These are phyloP conservation scores for Boletus eberwhitei DNA, from an alignment of 768 basidiomycete species.

Conservation along the genomic window DNA sequence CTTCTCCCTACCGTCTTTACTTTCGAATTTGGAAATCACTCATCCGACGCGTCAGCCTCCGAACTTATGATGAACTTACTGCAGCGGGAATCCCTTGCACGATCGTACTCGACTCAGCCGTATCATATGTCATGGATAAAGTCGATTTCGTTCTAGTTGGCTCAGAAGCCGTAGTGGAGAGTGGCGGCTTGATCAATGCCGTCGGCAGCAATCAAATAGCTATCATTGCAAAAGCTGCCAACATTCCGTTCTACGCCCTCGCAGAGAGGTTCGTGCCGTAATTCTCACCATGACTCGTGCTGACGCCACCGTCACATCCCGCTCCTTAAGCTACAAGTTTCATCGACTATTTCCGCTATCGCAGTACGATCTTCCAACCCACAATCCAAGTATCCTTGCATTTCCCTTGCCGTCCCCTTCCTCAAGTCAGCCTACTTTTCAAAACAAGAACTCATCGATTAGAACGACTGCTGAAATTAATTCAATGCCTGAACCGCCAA, in stretches of 20 bases:
- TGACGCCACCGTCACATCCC: slow-evolving; percentile 23
- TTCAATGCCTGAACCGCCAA: slow-evolving; percentile 5
- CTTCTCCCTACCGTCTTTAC: slow-evolving; percentile 1
- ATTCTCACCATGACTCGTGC: slow-evolving; percentile 15
- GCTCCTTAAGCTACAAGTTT: slow-evolving; percentile 81
- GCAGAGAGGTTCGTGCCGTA: slow-evolving; percentile 70
- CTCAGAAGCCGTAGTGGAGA: slow-evolving; percentile 97
- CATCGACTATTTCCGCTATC: slow-evolving; percentile 93
- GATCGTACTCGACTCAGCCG: slow-evolving; percentile 92
- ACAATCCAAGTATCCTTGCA: slow-evolving; percentile 71
- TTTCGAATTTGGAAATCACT: slow-evolving; percentile 6
- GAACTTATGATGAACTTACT: slow-evolving; percentile 84
- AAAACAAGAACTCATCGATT: slow-evolving; percentile 3
- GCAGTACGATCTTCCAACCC: slow-evolving; percentile 83
- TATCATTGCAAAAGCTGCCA: slow-evolving; percentile 88
- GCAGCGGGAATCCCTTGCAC: slow-evolving; percentile 93
- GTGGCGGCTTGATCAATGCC: slow-evolving; percentile 87
- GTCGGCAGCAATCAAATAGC: slow-evolving; percentile 97
- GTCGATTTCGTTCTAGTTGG: slow-evolving; percentile 96
- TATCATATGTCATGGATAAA: slow-evolving; percentile 95
- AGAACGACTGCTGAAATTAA: slow-evolving; percentile 1
- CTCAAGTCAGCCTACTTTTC: slow-evolving; percentile 1
- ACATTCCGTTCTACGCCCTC: slow-evolving; percentile 94
- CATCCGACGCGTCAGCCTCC: slow-evolving; percentile 52
- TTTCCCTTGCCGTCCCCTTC: slow-evolving; percentile 46